A percentile compares a stretch with the other conserved stretches of the same genome.
Conservation (phyloP, 1,284 basidiomycete species). For the Cutaneotrichosporon spelunceum region DNA sequence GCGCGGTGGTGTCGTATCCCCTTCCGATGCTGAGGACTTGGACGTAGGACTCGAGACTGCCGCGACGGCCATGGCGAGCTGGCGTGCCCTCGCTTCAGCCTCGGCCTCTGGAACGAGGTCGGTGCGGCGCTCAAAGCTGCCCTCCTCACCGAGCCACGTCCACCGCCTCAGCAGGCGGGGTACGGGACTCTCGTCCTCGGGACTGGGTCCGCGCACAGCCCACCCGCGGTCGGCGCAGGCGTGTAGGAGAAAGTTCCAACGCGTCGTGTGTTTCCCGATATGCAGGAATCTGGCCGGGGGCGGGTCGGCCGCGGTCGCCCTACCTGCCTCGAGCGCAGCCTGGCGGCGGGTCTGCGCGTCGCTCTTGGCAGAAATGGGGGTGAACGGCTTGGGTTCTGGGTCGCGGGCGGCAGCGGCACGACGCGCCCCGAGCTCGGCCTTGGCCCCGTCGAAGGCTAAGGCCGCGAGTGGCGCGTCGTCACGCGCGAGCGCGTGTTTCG, state of each 20-base stretch:
- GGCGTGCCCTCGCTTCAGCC: too few species aligned
- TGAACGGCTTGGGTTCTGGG: not conserved
- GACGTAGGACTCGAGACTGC: not conserved
- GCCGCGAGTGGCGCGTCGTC: slow-evolving; percentile 12
- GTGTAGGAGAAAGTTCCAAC: slow-evolving; percentile 14
- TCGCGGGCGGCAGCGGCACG: not conserved
- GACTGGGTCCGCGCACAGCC: slow-evolving; percentile 1
- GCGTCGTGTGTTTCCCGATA: slow-evolving; percentile 8
- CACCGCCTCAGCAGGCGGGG: not conserved
- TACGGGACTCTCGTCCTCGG: not conserved
- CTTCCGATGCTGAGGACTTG: not conserved
- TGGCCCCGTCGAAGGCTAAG: slow-evolving; percentile 4
- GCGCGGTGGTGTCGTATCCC: not conserved
- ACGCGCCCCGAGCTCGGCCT: slow-evolving; percentile 6
- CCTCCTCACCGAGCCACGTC: slow-evolving; percentile 1
- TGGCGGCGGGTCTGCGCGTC: not conserved
- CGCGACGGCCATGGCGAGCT: too few species aligned
- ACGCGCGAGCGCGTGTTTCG: slow-evolving; percentile 13
- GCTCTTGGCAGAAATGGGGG: not conserved
- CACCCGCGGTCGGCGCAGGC: slow-evolving; percentile 9
- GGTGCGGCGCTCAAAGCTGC: not conserved
- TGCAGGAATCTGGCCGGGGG: slow-evolving; percentile 5
- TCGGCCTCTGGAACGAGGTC: not conserved
- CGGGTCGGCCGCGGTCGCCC: not conserved
- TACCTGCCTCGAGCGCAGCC: not conserved